Conservation (phyloP, 2,329 filamentous ascomycete species). For the Verticillium nonalfalfae region DNA sequence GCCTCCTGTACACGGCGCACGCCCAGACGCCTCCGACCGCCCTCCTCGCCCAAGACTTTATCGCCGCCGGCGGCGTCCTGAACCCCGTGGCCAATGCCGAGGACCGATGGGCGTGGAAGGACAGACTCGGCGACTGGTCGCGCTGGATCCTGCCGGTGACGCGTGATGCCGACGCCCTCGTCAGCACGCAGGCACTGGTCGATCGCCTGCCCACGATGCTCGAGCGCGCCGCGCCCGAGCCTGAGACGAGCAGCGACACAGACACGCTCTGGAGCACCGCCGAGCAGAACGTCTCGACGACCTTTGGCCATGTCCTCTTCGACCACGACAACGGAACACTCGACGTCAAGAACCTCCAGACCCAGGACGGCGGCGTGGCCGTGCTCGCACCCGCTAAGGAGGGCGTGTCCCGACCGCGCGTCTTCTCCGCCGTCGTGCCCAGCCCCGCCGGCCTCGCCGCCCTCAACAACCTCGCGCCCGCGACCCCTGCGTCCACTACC, state of each 20-base stretch:
- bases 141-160: constrained; percentile 6
- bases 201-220: not conserved
- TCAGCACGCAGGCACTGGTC: not conserved
- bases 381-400: not conserved
- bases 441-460: constrained; percentile 37
- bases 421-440: constrained; percentile 38
- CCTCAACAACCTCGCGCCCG: constrained; percentile 15
- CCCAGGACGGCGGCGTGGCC: not conserved
- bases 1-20: constrained; percentile 7
- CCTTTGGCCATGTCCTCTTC: constrained; percentile 47
- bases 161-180: not conserved
- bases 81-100: not conserved
- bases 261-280: not conserved
- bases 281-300: constrained; percentile 20
- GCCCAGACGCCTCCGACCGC: not conserved
- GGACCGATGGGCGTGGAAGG: constrained; percentile 4
- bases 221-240: not conserved
- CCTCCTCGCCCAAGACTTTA: not conserved
- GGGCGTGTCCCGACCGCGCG: constrained; percentile 14
- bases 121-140: constrained; percentile 7
- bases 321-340: constrained; percentile 7
- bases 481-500: constrained; percentile 15
- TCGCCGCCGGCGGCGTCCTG: not conserved
- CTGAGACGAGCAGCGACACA: not conserved
- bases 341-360: not conserved